phyloP scores from a whole-genome alignment of 2,329 filamentous ascomycete genomes.

The Trematosphaeria pertusa region DNA sequence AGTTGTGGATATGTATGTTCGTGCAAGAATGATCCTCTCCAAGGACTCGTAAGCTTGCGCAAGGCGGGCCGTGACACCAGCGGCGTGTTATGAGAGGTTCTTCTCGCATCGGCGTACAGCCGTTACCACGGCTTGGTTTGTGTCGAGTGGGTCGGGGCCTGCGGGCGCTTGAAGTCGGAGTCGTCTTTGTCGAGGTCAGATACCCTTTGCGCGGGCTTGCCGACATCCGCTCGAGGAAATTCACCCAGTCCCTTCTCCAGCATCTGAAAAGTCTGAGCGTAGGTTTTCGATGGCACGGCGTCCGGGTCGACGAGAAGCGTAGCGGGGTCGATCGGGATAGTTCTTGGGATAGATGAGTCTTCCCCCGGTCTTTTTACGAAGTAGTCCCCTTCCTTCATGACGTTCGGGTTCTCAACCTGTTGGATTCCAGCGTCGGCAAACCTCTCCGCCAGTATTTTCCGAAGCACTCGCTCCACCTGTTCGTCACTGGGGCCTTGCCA shows the following conservation, averaged over 20 bases:
- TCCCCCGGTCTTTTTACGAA: conserved; percentile 27
- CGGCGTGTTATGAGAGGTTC: no score
- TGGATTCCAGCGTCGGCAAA: conserved; percentile 26
- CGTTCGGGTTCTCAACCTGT: conserved; percentile 12
- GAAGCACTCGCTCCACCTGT: conserved; percentile 44
- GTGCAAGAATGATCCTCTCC: no score
- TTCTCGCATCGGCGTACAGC: no score
- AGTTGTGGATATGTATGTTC: no score
- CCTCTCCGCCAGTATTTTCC: conserved; percentile 43
- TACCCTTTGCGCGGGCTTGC: conserved; percentile 1
- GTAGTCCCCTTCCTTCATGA: conserved; percentile 21
- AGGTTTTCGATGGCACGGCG: conserved; percentile 37
- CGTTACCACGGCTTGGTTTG: conserved; percentile 4
- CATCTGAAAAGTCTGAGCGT: conserved; percentile 36
- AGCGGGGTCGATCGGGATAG: conserved; percentile 28
- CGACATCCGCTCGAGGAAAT: conserved; percentile 25
- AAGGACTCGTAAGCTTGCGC: no score
- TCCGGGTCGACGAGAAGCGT: conserved; percentile 35
- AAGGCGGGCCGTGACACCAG: no score
- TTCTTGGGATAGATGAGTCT: conserved; percentile 16
- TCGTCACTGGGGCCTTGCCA: conserved; percentile 36
- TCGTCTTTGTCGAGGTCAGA: conserved; percentile 11
- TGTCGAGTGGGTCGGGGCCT: neutral
- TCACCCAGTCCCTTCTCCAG: conserved; percentile 28
- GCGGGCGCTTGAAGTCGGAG: conserved; percentile 6